phyloP scores from a whole-genome alignment of 2,329 filamentous ascomycete genomes.

The Alternaria gaisen region DNA sequence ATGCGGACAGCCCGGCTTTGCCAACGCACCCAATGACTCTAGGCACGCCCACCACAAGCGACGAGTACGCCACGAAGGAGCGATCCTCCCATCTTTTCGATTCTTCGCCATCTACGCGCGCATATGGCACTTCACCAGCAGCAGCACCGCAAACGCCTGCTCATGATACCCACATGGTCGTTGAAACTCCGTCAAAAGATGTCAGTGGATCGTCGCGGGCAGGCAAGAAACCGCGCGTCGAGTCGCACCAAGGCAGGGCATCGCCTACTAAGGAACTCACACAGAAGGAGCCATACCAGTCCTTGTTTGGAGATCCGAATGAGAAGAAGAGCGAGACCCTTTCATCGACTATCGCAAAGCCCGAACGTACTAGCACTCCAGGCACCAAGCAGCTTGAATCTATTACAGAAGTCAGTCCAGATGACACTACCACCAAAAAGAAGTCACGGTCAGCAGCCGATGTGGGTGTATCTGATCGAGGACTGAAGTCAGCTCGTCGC shows the following conservation, averaged over 20 bases:
- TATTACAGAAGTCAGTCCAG: conserved; percentile 62
- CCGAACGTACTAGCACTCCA: conserved; percentile 32
- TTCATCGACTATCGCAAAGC: conserved; percentile 38
- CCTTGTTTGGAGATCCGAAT: conserved; percentile 46
- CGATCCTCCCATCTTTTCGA: conserved; percentile 49
- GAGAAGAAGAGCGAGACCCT: conserved; percentile 32
- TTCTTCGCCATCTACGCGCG: conserved; percentile 49
- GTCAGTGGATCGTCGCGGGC: conserved; percentile 12
- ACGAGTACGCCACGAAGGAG: conserved; percentile 48
- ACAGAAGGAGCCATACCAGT: conserved; percentile 38
- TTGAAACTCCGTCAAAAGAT: conserved; percentile 23
- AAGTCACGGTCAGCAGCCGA: conserved; percentile 56
- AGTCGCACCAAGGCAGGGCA: conserved; percentile 17
- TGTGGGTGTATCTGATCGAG: conserved; percentile 54
- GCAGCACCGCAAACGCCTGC: conserved; percentile 30
- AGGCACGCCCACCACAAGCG: conserved; percentile 34
- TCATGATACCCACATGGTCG: conserved; percentile 19
- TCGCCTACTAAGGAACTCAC: conserved; percentile 22
- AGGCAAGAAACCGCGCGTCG: conserved; percentile 14
- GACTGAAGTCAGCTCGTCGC: conserved; percentile 53
- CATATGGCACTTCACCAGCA: conserved; percentile 41
- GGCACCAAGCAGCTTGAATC: conserved; percentile 55
- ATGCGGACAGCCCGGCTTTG: conserved; percentile 38
- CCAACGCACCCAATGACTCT: conserved; percentile 29
- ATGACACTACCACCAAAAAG: conserved; percentile 52